A percentile compares a stretch with the other conserved stretches of the same genome.
Evolutionary conservation across 495 filamentous ascomycete genomes (phyloP).

Genomic region (Talaromyces wortmannii): DNA sequence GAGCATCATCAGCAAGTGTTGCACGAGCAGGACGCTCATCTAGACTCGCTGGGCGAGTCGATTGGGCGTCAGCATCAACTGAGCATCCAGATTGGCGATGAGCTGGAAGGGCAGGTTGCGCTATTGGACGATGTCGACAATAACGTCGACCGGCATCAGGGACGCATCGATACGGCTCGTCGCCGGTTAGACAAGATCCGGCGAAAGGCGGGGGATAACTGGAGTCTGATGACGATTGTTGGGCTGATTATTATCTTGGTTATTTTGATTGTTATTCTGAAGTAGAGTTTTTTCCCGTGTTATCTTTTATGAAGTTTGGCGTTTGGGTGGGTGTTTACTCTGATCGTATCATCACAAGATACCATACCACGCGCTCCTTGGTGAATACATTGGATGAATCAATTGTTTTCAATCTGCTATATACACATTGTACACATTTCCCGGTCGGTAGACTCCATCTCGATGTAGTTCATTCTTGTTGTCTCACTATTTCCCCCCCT

Average conservation of each 20-base stretch:
- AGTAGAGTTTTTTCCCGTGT: conserved; percentile 34
- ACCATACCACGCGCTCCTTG: background rate
- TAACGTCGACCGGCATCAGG: conserved; percentile 73
- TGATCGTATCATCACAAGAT: background rate
- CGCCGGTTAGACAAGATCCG: conserved; percentile 63
- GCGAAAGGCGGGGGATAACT: conserved; percentile 67
- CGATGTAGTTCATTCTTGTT: no score
- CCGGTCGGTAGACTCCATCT: background rate
- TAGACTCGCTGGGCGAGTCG: conserved; percentile 77
- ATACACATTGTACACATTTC: background rate
- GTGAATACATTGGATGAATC: background rate
- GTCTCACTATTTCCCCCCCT: background rate
- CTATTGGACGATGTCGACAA: conserved; percentile 85
- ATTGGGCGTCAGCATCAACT: conserved; percentile 92
- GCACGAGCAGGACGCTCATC: conserved; percentile 81
- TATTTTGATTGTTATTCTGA: conserved; percentile 70
- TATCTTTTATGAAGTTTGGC: conserved; percentile 6
- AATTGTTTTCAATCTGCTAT: background rate
- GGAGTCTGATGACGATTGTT: conserved; percentile 72
- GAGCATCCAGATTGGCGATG: conserved; percentile 92
- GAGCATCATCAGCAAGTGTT: conserved; percentile 73
- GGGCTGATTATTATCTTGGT: conserved; percentile 71
- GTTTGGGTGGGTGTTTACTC: conserved; percentile 7
- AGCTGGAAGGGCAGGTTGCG: conserved; percentile 82
- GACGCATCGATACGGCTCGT: conserved; percentile 65